Evolutionary conservation across 345 rosid genomes (phyloP).

Genomic region (Eucalyptus pauciflora): DNA sequence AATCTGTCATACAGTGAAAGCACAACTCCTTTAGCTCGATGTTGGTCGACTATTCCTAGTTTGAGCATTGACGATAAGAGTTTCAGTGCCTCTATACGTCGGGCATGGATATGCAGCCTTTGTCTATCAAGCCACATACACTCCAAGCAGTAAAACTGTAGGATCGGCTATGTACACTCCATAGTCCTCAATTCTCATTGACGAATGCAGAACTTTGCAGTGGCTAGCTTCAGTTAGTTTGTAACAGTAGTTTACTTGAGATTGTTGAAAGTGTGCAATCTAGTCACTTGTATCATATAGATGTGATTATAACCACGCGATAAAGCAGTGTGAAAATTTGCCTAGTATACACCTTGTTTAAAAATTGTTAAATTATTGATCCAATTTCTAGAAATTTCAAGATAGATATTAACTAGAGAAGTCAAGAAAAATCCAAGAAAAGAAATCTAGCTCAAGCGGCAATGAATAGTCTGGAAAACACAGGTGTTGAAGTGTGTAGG

Average conservation of each 20-base stretch:
- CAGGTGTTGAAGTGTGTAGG: no score
- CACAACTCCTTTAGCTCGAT: not conserved
- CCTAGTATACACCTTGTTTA: not conserved
- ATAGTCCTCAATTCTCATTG: no score
- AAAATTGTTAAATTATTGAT: not conserved
- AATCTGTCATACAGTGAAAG: not conserved
- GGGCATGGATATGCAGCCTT: no score
- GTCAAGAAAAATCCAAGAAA: no score
- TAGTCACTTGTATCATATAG: not conserved
- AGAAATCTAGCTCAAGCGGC: no score
- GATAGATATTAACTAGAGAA: no score
- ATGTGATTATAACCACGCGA: not conserved
- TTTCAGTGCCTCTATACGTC: not conserved
- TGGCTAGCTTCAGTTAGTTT: no score
- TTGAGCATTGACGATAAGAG: not conserved
- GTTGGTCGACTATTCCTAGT: not conserved
- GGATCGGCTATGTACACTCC: no score
- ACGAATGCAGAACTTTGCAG: no score
- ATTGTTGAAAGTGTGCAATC: not conserved
- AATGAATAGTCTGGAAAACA: no score
- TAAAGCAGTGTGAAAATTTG: not conserved
- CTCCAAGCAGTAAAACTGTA: not conserved
- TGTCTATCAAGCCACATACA: not conserved
- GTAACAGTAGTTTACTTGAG: not conserved
- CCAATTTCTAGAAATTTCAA: no score